Evolutionary conservation across 148 eudicot species (phyloP), one percentile per base, ranked within the genome.

Genomic region (Beta vulgaris): DNA sequence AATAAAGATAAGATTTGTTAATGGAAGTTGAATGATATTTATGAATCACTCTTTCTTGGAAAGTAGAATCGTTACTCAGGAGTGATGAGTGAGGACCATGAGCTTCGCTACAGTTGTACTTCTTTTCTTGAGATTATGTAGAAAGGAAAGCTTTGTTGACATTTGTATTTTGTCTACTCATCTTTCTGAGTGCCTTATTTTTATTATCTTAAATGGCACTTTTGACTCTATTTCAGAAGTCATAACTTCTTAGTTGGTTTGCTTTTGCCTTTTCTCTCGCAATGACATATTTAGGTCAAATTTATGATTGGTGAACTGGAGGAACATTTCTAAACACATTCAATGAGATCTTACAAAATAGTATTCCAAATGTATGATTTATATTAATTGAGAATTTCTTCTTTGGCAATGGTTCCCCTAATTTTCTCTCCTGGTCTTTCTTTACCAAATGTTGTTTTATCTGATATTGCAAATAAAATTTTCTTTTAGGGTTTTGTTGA

Each of bases 271-370:
- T n/a, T n/a, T 76, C 84, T 83, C 72, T 80, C 90, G 89, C 93
- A 86, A 87, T 85, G 92, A 76, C 85, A 84, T 86, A 81, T 90
- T 82, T 96, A 95, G 98, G 98, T 95, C 72, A 89, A 84, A 84
- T 95, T 97, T 29, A 91, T 95, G 79, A 82, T 95, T 86, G 87
- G 93, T 77, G 98, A 95, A 78, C 79, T 95, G 68, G 92, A 81
- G 84, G 98, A 92, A 81, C 85, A 88, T 57, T 84, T 95, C 48
- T 97, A 90, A 68, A 92, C 98, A 69, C 98, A 95, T 79, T 90
- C 98, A 78, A 95, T 95, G 98, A 90, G 73, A 82, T 90, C 97
- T 39, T 95, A 95, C 78, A 85, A 97, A 76, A 84, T 90, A 75
- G 81, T 97, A 73, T 95, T 95, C 75, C 98, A 89, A 76, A 90